These are phyloP conservation scores for Apiotrichum gracile DNA, from an alignment of 1,284 basidiomycete species.

Conservation along the genomic window DNA sequence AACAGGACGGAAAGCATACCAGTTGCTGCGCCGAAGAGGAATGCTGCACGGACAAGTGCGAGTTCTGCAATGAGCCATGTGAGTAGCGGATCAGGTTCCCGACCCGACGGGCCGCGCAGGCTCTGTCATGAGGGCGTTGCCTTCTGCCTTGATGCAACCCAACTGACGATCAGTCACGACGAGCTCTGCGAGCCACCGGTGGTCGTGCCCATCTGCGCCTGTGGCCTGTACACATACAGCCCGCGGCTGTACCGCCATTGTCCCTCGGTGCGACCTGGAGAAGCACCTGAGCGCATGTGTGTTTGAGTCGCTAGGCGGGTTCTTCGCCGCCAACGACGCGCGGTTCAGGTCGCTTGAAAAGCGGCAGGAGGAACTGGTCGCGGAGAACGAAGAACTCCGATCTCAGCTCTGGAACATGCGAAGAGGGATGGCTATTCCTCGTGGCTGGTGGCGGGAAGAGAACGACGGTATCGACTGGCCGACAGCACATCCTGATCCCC, in stretches of 20 bases:
- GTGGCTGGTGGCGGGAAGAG: neutral
- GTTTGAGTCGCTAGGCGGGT: conserved; percentile 60
- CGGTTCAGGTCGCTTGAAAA: conserved; percentile 47
- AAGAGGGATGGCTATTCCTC: neutral
- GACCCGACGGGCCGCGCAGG: no score
- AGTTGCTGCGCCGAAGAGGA: neutral
- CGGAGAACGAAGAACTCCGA: conserved; percentile 57
- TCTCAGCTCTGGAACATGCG: conserved; percentile 53
- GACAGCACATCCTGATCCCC: neutral
- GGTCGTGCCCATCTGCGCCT: conserved; percentile 37
- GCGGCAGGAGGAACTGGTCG: conserved; percentile 53
- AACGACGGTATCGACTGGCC: neutral
- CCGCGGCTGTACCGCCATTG: conserved; percentile 57
- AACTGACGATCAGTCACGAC: neutral
- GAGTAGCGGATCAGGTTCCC: neutral
- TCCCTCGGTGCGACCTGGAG: conserved; percentile 49
- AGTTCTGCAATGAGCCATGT: conserved; percentile 10
- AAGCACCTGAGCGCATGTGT: conserved; percentile 54
- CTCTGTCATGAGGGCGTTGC: no score
- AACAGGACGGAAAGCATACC: conserved; percentile 2
- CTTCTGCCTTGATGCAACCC: neutral
- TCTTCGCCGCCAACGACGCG: conserved; percentile 53
- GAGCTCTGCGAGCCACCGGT: conserved; percentile 18
- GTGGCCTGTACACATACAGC: conserved; percentile 53
- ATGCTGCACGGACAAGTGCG: conserved; percentile 7